phyloP scores from a whole-genome alignment of 2,329 filamentous ascomycete genomes.

The Knoxdaviesia proteae region DNA sequence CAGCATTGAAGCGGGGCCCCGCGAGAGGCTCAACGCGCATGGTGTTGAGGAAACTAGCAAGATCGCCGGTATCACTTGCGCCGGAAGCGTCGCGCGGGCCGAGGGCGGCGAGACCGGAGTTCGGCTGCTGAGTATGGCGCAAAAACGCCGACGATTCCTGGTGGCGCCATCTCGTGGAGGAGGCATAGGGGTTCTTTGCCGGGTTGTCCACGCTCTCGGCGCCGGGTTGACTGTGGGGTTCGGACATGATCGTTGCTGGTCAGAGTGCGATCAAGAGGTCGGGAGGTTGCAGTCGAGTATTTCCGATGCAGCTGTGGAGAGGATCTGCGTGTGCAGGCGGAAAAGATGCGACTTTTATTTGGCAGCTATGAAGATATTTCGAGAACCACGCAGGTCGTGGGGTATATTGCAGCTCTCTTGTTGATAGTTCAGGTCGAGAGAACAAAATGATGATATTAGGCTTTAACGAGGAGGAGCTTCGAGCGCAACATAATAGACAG shows the following conservation, averaged over 20 bases:
- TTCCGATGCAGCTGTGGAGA: too few relatives aligned
- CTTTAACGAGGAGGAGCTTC: too few relatives aligned
- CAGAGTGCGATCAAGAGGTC: too few relatives aligned
- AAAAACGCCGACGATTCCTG: constrained; percentile 38
- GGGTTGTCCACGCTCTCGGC: not conserved
- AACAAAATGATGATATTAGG: too few relatives aligned
- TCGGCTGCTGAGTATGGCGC: constrained; percentile 20
- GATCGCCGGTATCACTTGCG: constrained; percentile 23
- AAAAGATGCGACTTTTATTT: too few relatives aligned
- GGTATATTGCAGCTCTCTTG: too few relatives aligned
- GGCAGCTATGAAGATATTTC: too few relatives aligned
- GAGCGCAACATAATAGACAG: too few relatives aligned
- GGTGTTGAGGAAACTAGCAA: constrained; percentile 35
- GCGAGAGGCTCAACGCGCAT: constrained; percentile 24
- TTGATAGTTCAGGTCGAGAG: too few relatives aligned
- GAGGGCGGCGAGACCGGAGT: not conserved
- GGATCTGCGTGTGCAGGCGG: too few relatives aligned
- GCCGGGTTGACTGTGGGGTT: not conserved
- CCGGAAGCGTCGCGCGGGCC: constrained; percentile 19
- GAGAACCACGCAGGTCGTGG: too few relatives aligned
- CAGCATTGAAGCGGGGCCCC: constrained; percentile 7
- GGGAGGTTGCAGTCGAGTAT: too few relatives aligned
- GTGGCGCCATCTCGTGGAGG: constrained; percentile 38
- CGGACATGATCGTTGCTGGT: not conserved
- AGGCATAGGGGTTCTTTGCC: constrained; percentile 20